These are phyloP conservation scores for Geranium rotundifolium DNA, from an alignment of 345 rosid species.

Conservation along the genomic window DNA sequence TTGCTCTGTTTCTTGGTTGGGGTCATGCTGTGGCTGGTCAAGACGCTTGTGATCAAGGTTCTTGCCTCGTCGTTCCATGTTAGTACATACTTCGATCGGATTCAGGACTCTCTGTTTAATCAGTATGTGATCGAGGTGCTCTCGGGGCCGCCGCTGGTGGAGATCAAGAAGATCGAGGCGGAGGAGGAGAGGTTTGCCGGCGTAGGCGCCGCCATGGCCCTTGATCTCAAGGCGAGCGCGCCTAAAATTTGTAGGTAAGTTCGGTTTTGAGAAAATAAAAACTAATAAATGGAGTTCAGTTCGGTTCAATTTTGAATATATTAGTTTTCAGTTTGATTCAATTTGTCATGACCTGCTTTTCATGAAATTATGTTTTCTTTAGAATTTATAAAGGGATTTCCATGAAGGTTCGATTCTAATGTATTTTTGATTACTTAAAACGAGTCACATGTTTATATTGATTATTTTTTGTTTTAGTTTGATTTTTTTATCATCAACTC, in stretches of 20 bases:
- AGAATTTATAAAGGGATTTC: too few species aligned
- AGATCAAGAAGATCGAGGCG: constrained; percentile 32
- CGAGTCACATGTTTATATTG: too few species aligned
- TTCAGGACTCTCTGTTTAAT: constrained; percentile 67
- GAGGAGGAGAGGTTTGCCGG: constrained; percentile 37
- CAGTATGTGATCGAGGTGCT: constrained; percentile 73
- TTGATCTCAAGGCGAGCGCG: constrained; percentile 38
- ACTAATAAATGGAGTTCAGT: too few species aligned
- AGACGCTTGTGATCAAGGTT: constrained; percentile 72
- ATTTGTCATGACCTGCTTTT: too few species aligned
- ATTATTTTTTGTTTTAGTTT: too few species aligned
- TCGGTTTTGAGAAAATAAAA: too few species aligned
- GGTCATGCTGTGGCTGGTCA: constrained; percentile 64
- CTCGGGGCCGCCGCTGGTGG: constrained; percentile 68
- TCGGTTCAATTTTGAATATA: too few species aligned
- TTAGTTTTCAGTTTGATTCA: too few species aligned
- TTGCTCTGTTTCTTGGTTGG: constrained; percentile 44
- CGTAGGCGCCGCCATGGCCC: constrained; percentile 49
- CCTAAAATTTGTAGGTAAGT: constrained; percentile 4
- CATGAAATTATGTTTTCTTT: too few species aligned
- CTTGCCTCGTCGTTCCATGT: constrained; percentile 87
- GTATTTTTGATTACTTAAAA: too few species aligned
- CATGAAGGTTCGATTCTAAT: too few species aligned
- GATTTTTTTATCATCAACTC: too few species aligned
- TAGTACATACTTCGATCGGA: constrained; percentile 82